Percentiles rank a stretch among this genome's conserved stretches.
Evolutionary conservation across 2,329 filamentous ascomycete species (phyloP).

Genomic region (Ciborinia camelliae): DNA sequence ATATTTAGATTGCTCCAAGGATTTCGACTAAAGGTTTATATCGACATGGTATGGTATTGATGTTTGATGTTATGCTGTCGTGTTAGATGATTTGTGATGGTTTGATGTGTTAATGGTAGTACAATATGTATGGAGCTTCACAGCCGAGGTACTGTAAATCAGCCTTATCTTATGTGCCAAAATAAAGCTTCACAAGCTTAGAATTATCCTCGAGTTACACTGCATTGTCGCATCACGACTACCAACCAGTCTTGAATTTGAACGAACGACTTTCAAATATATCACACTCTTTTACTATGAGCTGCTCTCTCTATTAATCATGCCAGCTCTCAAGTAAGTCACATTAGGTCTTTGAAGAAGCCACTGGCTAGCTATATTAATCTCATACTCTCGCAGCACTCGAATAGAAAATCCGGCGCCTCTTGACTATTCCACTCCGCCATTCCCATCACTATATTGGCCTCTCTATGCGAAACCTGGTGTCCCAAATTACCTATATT

Average conservation of each 20-base stretch:
- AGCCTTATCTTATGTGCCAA: neutral
- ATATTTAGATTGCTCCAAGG: conserved; percentile 19
- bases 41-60: neutral
- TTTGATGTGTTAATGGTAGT: neutral
- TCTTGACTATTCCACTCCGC: conserved; percentile 55
- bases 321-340: conserved; percentile 29
- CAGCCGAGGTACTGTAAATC: conserved; percentile 7
- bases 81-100: neutral
- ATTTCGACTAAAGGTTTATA: neutral
- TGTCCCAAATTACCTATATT: conserved; percentile 52
- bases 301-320: neutral
- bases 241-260: neutral
- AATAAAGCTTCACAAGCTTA: neutral
- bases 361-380: conserved; percentile 5
- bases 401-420: conserved; percentile 33
- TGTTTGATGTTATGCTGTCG: neutral
- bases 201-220: neutral
- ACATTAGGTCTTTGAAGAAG: neutral
- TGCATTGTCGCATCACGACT: neutral
- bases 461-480: conserved; percentile 47
- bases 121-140: neutral
- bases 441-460: conserved; percentile 68
- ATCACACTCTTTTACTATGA: neutral
- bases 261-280: neutral
- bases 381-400: conserved; percentile 25